Evolutionary conservation across 768 basidiomycete species (phyloP), one percentile per base, ranked within the genome.

Genomic region (Hebeloma cylindrosporum): DNA sequence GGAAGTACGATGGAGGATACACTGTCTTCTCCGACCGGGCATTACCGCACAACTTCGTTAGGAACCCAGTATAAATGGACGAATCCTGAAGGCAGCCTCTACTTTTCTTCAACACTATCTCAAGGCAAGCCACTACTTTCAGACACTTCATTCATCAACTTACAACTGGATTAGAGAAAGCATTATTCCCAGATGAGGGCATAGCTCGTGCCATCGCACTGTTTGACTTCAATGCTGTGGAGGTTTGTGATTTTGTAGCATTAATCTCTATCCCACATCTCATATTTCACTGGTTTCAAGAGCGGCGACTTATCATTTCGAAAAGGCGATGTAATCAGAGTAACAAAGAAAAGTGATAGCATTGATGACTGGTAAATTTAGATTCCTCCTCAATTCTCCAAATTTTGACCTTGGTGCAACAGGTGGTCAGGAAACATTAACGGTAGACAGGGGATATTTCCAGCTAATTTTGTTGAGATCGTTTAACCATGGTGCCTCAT

Each of bases 391-490:
- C n/a, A n/a, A n/a, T n/a, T n/a, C 33, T 35, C 29, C 18, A 23
- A 39, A 7, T 47, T n/a, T n/a, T n/a, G n/a, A 17, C 28, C 18
- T 16, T 11, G n/a, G 29, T 25, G 16, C 13, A 14, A 16, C 46
- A 88, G 86, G 86, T 91, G 88, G 88, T 83, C 73, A 10, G 88
- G 88, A n/a, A 83, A 78, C 58, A 48, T 82, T 2, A 64, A 76
- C 16, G 75, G 74, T 11, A 62, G 71, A 28, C 68, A 78, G 52
- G 89, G 89, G 0, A 76, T 84, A 33, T 91, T 92, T 62, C 88
- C 88, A 25, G 88, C 88, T 11, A 90, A 90, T 60, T 88, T 88
- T 55, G 85, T 89, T n/a, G 85, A 88, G 59, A 63, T 88, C 40
- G 66, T 68, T 26, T 75, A 56, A 62, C 33, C 38, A 27, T 23